These are phyloP conservation scores for Phlyctochytrium bullatum DNA, from an alignment of 192 early-diverging fungal species.

Conservation along the genomic window DNA sequence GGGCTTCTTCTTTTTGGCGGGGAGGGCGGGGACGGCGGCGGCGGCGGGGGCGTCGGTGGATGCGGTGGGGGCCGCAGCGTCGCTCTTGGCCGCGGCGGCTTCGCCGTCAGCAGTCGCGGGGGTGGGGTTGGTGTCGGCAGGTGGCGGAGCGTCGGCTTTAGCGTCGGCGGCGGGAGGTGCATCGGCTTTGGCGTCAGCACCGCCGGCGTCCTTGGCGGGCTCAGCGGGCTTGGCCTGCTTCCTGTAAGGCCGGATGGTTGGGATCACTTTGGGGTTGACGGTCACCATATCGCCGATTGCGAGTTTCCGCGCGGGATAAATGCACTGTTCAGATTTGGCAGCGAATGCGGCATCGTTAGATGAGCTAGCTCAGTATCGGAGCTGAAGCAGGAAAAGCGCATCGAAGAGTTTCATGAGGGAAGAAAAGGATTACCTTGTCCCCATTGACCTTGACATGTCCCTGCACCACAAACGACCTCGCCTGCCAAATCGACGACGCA, in stretches of 20 bases:
- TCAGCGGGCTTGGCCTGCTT: not conserved
- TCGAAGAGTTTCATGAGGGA: not conserved
- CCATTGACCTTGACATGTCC: slow-evolving; percentile 94
- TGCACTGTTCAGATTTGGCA: slow-evolving; percentile 44
- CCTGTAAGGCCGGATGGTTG: slow-evolving; percentile 30
- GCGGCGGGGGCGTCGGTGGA: not conserved
- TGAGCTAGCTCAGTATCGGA: not conserved
- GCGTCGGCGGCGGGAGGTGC: not conserved
- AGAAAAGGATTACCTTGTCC: slow-evolving; percentile 57
- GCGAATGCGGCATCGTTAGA: not conserved
- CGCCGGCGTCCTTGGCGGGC: not conserved
- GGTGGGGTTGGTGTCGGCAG: too few species aligned
- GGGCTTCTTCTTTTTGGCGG: slow-evolving; percentile 9
- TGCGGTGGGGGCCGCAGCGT: slow-evolving; percentile 1
- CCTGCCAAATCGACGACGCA: slow-evolving; percentile 80
- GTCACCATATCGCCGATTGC: slow-evolving; percentile 88
- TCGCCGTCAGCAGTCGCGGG: too few species aligned
- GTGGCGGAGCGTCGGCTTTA: slow-evolving; percentile 12
- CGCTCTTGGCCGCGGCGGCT: not conserved
- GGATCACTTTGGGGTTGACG: slow-evolving; percentile 72
- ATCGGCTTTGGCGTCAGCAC: not conserved
- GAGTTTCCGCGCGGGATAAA: slow-evolving; percentile 74
- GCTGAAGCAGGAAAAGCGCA: not conserved
- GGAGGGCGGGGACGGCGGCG: not conserved
- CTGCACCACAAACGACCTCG: slow-evolving; percentile 74